These are phyloP conservation scores for Epichloe gansuensis DNA, from an alignment of 2,329 filamentous ascomycete genomes.

Conservation along the genomic window DNA sequence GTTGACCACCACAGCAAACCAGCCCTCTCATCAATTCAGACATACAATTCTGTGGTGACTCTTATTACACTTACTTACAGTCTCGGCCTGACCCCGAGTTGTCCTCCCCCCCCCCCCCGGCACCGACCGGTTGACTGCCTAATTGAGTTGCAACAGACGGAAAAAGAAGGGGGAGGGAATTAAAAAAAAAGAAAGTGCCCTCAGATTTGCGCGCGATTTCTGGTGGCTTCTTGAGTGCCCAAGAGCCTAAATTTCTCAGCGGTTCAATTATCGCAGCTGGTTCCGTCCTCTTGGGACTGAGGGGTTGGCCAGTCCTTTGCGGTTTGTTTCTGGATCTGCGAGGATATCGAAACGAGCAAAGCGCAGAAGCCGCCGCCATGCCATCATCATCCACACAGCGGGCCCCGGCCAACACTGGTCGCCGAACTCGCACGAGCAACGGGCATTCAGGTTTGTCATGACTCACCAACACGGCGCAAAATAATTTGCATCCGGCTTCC, in stretches of 20 bases:
- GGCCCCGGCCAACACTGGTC: constrained; percentile 10
- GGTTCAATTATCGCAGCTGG: not conserved
- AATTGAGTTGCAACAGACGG: not conserved
- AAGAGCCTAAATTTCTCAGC: not conserved
- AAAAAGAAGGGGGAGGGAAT: too few relatives aligned
- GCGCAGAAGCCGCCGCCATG: constrained; percentile 4
- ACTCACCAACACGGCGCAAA: not conserved
- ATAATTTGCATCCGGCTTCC: not conserved
- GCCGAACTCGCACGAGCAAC: constrained; percentile 4
- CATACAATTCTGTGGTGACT: not conserved
- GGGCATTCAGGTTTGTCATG: constrained; percentile 2
- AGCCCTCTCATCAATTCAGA: not conserved
- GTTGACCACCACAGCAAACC: not conserved
- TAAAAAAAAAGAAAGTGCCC: not conserved
- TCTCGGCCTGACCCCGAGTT: not conserved
- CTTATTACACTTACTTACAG: not conserved
- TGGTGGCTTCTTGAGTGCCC: not conserved
- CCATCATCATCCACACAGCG: constrained; percentile 7
- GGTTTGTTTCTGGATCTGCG: not conserved
- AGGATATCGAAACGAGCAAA: not conserved
- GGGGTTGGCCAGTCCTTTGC: not conserved
- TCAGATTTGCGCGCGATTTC: not conserved
- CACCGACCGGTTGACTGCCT: not conserved
- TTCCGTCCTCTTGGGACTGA: not conserved
- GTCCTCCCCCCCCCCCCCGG: not conserved